Conservation (phyloP, 345 rosid species). For the Ricinus communis region DNA sequence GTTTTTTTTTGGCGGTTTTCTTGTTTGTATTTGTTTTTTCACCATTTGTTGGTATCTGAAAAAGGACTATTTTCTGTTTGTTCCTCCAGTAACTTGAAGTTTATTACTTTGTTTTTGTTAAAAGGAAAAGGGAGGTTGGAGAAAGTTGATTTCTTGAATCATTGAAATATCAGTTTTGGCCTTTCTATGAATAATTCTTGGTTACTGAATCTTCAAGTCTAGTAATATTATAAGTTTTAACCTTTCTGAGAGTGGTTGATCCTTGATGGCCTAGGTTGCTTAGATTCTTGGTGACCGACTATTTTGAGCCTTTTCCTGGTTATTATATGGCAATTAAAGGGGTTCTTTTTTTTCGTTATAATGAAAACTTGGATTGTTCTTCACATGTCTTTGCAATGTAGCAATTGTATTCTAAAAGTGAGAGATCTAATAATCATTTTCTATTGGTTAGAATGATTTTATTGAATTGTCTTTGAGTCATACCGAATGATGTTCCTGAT, state of each 20-base stretch:
- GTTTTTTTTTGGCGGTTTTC: neutral
- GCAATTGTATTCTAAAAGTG: conserved; percentile 15
- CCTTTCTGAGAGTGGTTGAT: neutral
- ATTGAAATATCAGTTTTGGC: neutral
- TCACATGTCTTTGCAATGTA: conserved; percentile 10
- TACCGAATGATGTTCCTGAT: conserved; percentile 18
- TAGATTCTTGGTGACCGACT: neutral
- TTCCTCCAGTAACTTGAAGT: neutral
- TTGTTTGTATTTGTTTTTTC: neutral
- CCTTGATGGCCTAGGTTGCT: neutral
- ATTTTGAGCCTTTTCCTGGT: neutral
- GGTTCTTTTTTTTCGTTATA: neutral
- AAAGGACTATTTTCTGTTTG: neutral
- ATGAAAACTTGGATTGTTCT: neutral
- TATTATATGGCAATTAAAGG: neutral
- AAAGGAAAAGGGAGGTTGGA: neutral
- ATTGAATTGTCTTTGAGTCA: conserved; percentile 12
- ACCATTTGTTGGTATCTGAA: neutral
- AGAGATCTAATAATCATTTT: neutral
- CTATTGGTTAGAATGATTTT: conserved; percentile 9
- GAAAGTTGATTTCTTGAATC: neutral
- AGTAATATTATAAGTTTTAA: neutral
- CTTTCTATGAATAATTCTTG: neutral
- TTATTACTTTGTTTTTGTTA: neutral
- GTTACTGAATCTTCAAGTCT: neutral